Conservation (phyloP, 192 early-diverging fungal genomes). For the Podila clonocystis region DNA sequence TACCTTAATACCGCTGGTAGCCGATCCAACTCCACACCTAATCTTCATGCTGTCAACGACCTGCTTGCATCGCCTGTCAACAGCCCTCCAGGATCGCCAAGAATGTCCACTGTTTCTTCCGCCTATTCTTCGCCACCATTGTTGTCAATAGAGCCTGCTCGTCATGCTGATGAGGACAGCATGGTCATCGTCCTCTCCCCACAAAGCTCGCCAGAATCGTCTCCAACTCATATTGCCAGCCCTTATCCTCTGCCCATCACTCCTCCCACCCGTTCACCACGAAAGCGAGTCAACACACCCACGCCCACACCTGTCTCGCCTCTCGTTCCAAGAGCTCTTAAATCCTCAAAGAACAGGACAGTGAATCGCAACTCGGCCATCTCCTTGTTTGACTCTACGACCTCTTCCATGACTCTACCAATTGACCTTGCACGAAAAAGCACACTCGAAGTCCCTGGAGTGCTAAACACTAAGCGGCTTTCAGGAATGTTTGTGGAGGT, state of each 20-base stretch:
- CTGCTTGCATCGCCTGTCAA: conserved; percentile 29
- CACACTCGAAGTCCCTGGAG: not conserved
- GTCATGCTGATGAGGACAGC: not conserved
- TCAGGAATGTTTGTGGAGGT: conserved; percentile 13
- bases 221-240: not conserved
- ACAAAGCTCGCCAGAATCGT: not conserved
- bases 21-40: conserved; percentile 23
- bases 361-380: conserved; percentile 30
- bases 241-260: not conserved
- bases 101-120: not conserved
- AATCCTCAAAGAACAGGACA: conserved; percentile 36
- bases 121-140: not conserved
- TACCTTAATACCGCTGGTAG: conserved; percentile 16
- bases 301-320: conserved; percentile 1
- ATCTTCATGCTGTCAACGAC: conserved; percentile 32
- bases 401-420: conserved; percentile 22
- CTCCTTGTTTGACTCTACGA: conserved; percentile 28
- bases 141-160: not conserved
- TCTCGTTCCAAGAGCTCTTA: conserved; percentile 20
- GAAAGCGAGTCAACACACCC: not conserved
- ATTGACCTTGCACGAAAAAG: not conserved
- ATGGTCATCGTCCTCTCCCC: not conserved
- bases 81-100: conserved; percentile 36
- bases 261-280: not conserved
- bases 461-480: not conserved